Evolutionary conservation across 1,139 yeast species (phyloP), one percentile per base, ranked within the genome.

Genomic region (Lodderomyces beijingensis): DNA sequence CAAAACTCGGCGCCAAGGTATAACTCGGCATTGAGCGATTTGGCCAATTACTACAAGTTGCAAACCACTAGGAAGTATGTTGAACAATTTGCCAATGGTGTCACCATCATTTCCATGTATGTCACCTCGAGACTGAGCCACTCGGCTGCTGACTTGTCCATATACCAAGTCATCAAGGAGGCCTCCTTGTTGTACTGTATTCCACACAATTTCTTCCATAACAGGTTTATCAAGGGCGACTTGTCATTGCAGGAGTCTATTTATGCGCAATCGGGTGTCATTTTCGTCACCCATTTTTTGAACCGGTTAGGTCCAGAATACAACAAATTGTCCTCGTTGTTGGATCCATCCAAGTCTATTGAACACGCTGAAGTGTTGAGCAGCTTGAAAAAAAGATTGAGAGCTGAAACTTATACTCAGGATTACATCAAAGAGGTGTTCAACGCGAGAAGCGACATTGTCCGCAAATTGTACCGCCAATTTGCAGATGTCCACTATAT

Each of bases 231-330:
- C 43, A 60, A 70, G 37, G 85, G 93, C 36, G 80, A 79, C 45
- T 74, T 89, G 58, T 88, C 96, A 1, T 77, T 93, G 49, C 98
- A 91, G 62, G 97, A 91, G 62, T 77, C 91, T 33, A 81, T 89
- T 42, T 91, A 91, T 56, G 95, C 97, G 28, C 97, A 91, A 59
- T 83, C 88, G 53, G 96, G 91, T 47, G 85, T 86, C 34, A 85
- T 88, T 40, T 91, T 91, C 53, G 95, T 87, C 33, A 82, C 95
- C 31, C 97, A 91, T 59, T 91, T 91, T 63, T 74, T 91, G 58
- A 91, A 91, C 65, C 76, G 98, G 53, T 72, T 91, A 51, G 98
- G 98, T 18, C 79, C 91, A 2, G 97, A 89, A 59, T 91, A 85
- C 59, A 77, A 73, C 44, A 74, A 87, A 35, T 70, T 91, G 50